phyloP scores from a whole-genome alignment of 306 rosid species.

The Carpinus viminea region DNA sequence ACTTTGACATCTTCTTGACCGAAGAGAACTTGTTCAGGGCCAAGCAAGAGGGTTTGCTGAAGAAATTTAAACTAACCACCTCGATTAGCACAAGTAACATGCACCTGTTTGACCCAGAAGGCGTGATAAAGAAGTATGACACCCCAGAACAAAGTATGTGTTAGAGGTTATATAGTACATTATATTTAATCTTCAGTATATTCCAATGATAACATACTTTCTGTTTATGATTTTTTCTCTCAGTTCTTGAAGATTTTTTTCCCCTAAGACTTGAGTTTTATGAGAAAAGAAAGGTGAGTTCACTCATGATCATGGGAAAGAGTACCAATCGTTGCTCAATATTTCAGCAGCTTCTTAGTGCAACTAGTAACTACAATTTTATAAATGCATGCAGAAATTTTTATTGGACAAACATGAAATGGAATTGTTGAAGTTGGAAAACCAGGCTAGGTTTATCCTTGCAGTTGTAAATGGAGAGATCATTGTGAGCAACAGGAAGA shows the following conservation, averaged over 20 bases:
- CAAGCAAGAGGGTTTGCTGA: conserved; percentile 77
- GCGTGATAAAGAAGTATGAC: conserved; percentile 82
- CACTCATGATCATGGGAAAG: not conserved
- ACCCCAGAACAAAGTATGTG: conserved; percentile 77
- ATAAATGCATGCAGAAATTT: conserved; percentile 52
- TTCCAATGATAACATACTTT: not conserved
- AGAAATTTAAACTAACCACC: conserved; percentile 71
- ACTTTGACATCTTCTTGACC: conserved; percentile 60
- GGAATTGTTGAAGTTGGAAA: conserved; percentile 67
- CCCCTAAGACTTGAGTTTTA: conserved; percentile 71
- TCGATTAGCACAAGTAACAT: conserved; percentile 75
- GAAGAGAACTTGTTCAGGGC: conserved; percentile 52
- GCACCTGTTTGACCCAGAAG: conserved; percentile 85
- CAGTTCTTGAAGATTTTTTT: conserved; percentile 89
- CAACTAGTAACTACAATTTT: conserved; percentile 16
- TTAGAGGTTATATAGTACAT: not conserved
- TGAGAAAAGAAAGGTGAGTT: conserved; percentile 77
- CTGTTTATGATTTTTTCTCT: conserved; percentile 16
- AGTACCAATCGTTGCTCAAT: not conserved
- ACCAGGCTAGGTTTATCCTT: conserved; percentile 84
- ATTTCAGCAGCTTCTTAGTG: not conserved
- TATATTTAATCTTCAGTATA: not conserved
- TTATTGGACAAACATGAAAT: conserved; percentile 60
- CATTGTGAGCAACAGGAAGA: conserved; percentile 71
- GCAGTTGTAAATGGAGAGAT: conserved; percentile 87